These are phyloP conservation scores for Hylodesmum podocarpum DNA, from an alignment of 306 rosid species.

Conservation along the genomic window DNA sequence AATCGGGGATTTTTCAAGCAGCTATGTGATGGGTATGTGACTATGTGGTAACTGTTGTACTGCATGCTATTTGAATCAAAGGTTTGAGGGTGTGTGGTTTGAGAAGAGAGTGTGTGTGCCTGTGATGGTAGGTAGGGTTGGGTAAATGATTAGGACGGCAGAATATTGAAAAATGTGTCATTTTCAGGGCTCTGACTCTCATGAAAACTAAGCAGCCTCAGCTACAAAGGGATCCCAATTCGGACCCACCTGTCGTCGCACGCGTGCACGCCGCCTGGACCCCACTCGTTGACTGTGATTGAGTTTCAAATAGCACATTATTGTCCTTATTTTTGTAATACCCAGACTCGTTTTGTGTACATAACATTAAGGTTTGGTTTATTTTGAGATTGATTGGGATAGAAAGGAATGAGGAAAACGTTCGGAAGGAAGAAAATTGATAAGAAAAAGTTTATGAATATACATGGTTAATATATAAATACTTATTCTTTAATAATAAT, in stretches of 20 bases:
- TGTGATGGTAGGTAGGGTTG: background rate
- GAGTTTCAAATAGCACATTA: background rate
- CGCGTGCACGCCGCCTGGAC: conserved; percentile 75
- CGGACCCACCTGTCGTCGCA: conserved; percentile 57
- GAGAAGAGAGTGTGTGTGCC: background rate
- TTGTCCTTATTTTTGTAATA: background rate
- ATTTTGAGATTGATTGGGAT: background rate
- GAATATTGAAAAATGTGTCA: conserved; percentile 47
- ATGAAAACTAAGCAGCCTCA: conserved; percentile 30
- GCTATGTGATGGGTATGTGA: background rate
- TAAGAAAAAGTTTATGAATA: no score
- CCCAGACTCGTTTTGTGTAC: background rate
- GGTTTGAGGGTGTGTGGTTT: background rate
- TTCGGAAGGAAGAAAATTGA: no score
- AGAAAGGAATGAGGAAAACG: no score
- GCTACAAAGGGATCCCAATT: background rate
- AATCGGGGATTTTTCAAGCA: background rate
- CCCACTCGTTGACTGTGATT: conserved; percentile 53
- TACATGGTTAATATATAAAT: no score
- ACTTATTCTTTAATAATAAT: no score
- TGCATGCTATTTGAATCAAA: background rate
- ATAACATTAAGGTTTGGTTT: background rate
- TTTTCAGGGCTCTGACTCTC: conserved; percentile 83
- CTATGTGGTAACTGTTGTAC: background rate
- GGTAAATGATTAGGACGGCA: conserved; percentile 47